phyloP scores from a whole-genome alignment of 2,329 filamentous ascomycete species.

The Zymoseptoria tritici region DNA sequence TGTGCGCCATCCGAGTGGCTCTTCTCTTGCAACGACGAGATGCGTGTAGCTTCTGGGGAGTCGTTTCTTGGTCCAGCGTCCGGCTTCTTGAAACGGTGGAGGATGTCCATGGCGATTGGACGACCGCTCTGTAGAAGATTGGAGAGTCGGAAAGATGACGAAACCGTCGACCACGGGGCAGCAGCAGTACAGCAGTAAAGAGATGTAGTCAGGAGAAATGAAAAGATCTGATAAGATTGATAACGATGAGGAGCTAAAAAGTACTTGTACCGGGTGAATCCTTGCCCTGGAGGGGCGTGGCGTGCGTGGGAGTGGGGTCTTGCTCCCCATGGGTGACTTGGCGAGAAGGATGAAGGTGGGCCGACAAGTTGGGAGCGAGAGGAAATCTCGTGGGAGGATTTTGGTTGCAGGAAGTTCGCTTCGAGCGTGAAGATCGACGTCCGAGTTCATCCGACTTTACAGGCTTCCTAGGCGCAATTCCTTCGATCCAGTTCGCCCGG shows the following conservation, averaged over 20 bases:
- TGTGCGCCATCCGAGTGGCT: conserved; percentile 6
- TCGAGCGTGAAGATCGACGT: not conserved
- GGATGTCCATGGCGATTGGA: not conserved
- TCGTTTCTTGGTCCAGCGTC: conserved; percentile 2
- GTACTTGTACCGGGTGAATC: not conserved
- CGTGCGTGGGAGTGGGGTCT: not conserved
- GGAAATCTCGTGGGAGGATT: not conserved
- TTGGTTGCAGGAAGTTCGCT: not conserved
- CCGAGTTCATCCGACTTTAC: too few relatives aligned
- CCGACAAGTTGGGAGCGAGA: not conserved
- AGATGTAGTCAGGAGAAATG: not conserved
- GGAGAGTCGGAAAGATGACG: not conserved
- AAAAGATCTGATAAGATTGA: not conserved
- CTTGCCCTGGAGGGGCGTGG: not conserved
- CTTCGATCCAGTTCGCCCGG: too few relatives aligned
- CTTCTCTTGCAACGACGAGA: not conserved
- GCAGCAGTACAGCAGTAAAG: too few relatives aligned
- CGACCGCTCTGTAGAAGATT: not conserved
- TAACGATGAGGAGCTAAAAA: not conserved
- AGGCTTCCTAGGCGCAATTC: too few relatives aligned
- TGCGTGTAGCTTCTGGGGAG: conserved; percentile 5
- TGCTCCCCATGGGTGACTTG: not conserved
- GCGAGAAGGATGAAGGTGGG: not conserved
- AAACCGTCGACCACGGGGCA: not conserved
- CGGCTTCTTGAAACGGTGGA: conserved; percentile 1